Evolutionary conservation across 805 yeast genomes (phyloP), one percentile per base, ranked within the genome.

Genomic region (Kodamaea laetipori): DNA sequence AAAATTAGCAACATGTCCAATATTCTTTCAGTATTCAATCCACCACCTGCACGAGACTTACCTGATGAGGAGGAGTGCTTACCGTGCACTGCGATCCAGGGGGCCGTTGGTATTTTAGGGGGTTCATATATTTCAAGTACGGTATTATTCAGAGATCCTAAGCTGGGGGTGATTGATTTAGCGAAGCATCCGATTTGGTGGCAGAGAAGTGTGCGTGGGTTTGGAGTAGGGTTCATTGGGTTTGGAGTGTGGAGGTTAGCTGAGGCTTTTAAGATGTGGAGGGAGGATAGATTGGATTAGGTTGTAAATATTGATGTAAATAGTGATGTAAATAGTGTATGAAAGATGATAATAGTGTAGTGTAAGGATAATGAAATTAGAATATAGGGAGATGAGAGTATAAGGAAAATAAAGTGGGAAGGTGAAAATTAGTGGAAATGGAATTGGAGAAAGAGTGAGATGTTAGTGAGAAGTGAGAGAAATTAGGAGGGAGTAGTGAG

Each of bases 41-140:
- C 81, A 1, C 75, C 79, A 2, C 64, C 70, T 5, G 50, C 74
- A 8, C 60, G 77, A 18, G 73, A 66, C 39, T 54, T 76, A 10
- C 54, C 67, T 1, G 56, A 56, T 2, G 73, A 72, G 17, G 76
- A 73, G 17, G 76, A 73, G 46, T 86, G 95, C 55, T 51, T 82
- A 1, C 80, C 85, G 2, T 86, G 95, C 55, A 84, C 85, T 47
- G 58, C 80, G 1, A 77, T 84, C 69, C 84, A 85, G 35, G 73
- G 88, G 1, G 55, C 74, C 6, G 74, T 81, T 12, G 71, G 82
- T 19, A 45, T 83, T 1, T 79, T 71, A 3, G 82, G 83, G 4
- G 95, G 94, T 17, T 57, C 72, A 0, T 86, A 82, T 60, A 70
- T 86, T 46, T 71, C 75, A 12, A 65, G 82, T 13, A 85, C 86